Evolutionary conservation across 768 basidiomycete species (phyloP).

Genomic region (Gymnopilus junonius): DNA sequence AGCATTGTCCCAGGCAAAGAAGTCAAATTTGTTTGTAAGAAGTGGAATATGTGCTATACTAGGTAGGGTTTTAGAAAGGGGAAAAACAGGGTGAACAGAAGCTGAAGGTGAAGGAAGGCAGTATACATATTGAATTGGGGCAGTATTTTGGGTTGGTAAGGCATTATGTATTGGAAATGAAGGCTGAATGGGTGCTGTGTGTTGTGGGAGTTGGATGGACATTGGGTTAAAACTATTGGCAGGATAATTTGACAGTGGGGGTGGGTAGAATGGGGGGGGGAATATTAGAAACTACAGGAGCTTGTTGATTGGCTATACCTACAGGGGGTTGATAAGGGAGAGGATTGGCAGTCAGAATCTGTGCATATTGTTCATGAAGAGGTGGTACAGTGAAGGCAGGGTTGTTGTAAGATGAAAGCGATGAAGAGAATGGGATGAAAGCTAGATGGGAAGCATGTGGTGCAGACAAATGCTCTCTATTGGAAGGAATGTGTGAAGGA

Average conservation of each 20-base stretch:
- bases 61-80: slow-evolving; percentile 3
- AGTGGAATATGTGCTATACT: not conserved
- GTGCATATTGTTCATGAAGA: not conserved
- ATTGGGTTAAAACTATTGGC: not conserved
- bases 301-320: not conserved
- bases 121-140: slow-evolving; percentile 1
- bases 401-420: not conserved
- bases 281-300: not conserved
- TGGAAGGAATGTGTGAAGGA: not conserved
- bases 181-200: not conserved
- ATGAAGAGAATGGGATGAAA: not conserved
- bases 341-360: not conserved
- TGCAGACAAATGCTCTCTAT: not conserved
- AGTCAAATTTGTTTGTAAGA: not conserved
- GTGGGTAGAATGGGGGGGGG: not conserved
- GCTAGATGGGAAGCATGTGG: not conserved
- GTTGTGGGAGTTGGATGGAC: not conserved
- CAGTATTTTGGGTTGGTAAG: not conserved
- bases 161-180: not conserved
- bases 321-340: not conserved
- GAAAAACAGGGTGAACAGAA: not conserved
- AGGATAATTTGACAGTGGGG: not conserved
- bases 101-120: not conserved
- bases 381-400: not conserved
- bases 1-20: not conserved